phyloP scores from a whole-genome alignment of 2,329 filamentous ascomycete species.

The Aspergillus spinulosporus region DNA sequence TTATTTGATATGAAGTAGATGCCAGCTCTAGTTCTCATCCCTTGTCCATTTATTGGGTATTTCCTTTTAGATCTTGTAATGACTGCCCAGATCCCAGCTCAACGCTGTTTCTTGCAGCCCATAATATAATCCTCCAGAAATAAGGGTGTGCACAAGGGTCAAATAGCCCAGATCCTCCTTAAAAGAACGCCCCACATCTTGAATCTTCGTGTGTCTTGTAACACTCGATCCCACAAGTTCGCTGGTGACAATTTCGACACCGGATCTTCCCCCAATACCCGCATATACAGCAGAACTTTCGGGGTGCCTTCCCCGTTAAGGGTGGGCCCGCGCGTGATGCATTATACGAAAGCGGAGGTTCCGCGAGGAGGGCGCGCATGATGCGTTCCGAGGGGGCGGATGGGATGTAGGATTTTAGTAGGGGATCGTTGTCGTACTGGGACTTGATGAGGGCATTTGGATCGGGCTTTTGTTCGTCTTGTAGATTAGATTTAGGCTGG shows the following conservation, averaged over 20 bases:
- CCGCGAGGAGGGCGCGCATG: slow-evolving; percentile 47
- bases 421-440: slow-evolving; percentile 43
- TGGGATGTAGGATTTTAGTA: slow-evolving; percentile 46
- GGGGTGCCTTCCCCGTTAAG: slow-evolving; percentile 33
- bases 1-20: not conserved
- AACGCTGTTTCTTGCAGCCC: too few relatives aligned
- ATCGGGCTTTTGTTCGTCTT: slow-evolving; percentile 18
- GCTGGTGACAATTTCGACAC: slow-evolving; percentile 49
- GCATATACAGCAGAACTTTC: slow-evolving; percentile 51
- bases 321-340: slow-evolving; percentile 45
- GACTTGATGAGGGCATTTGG: slow-evolving; percentile 34
- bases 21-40: too few relatives aligned
- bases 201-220: slow-evolving; percentile 51
- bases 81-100: too few relatives aligned
- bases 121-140: too few relatives aligned
- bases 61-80: too few relatives aligned
- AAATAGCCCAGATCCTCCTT: not conserved
- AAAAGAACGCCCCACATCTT: slow-evolving; percentile 45
- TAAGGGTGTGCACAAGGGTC: not conserved
- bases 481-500: slow-evolving; percentile 6
- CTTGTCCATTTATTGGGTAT: too few relatives aligned
- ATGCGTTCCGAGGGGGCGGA: slow-evolving; percentile 46
- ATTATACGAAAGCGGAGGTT: slow-evolving; percentile 50
- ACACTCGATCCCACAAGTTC: slow-evolving; percentile 51
- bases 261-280: slow-evolving; percentile 53